Conservation (phyloP, 495 filamentous ascomycete species). For the Lentithecium fluviatile region DNA sequence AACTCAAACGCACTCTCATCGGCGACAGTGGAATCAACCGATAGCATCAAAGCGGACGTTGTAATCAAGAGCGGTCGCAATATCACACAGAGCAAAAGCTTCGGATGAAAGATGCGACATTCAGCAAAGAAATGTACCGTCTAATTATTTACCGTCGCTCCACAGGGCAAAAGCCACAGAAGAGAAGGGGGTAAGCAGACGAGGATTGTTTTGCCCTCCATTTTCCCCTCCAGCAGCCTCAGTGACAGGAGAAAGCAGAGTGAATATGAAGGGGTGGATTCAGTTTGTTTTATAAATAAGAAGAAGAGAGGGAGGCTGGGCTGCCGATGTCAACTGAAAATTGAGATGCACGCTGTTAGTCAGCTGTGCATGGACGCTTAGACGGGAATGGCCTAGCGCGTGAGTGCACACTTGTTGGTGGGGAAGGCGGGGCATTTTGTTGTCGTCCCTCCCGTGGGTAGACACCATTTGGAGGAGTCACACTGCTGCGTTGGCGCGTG, state of each 20-base stretch:
- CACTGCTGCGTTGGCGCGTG: not conserved
- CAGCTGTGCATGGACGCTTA: slow-evolving; percentile 22
- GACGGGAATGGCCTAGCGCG: not conserved
- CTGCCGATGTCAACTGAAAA: slow-evolving; percentile 4
- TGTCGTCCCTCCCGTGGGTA: not conserved
- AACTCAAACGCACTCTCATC: too few species aligned
- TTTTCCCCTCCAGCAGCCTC: slow-evolving; percentile 71
- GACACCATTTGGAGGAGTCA: not conserved
- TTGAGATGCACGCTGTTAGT: slow-evolving; percentile 1
- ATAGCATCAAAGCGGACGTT: too few species aligned
- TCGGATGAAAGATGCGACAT: not conserved
- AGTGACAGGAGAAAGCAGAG: slow-evolving; percentile 65
- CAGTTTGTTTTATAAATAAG: slow-evolving; percentile 55
- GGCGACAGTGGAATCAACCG: too few species aligned
- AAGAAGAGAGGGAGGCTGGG: slow-evolving; percentile 40
- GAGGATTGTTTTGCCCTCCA: slow-evolving; percentile 61
- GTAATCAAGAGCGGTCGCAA: too few species aligned
- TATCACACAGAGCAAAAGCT: too few species aligned
- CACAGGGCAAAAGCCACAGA: slow-evolving; percentile 8
- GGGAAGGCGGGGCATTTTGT: slow-evolving; percentile 5
- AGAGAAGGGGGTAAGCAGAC: slow-evolving; percentile 43
- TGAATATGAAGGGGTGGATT: slow-evolving; percentile 74
- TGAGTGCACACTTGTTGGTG: too few species aligned
- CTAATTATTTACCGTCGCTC: slow-evolving; percentile 26
- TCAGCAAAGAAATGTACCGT: slow-evolving; percentile 15